Percentiles rank a stretch among this genome's conserved stretches.
These are phyloP conservation scores for Austroboletus novae-zelandiae DNA, from an alignment of 1,284 basidiomycete genomes.

Conservation along the genomic window DNA sequence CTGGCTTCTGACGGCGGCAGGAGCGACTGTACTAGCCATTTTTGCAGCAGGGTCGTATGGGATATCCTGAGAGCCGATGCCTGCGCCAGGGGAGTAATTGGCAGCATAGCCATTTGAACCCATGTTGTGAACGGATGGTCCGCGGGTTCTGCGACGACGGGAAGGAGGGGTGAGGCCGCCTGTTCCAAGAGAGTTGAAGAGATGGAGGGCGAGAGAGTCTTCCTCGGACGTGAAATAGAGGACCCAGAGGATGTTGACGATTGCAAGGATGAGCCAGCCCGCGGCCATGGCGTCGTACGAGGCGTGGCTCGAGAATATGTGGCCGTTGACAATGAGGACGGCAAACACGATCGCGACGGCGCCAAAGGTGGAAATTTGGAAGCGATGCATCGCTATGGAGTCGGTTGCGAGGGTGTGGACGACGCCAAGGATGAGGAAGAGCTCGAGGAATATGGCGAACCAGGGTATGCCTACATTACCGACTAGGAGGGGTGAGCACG, in stretches of 20 bases:
- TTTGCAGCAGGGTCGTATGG: constrained; percentile 59
- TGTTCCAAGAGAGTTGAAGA: constrained; percentile 86
- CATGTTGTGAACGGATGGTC: constrained; percentile 63
- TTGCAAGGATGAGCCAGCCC: constrained; percentile 90
- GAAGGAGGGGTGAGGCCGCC: constrained; percentile 82
- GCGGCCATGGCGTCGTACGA: constrained; percentile 81
- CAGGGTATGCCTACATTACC: constrained; percentile 68
- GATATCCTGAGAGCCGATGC: constrained; percentile 59
- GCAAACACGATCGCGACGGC: constrained; percentile 87
- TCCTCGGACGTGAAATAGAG: constrained; percentile 97
- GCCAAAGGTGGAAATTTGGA: constrained; percentile 87
- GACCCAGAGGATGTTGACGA: constrained; percentile 93
- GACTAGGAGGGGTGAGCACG: constrained; percentile 35
- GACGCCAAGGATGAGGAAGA: constrained; percentile 79
- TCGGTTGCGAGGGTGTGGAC: constrained; percentile 82
- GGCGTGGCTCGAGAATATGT: constrained; percentile 53
- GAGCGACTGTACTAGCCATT: constrained; percentile 39
- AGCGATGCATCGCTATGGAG: constrained; percentile 79
- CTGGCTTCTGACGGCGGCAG: constrained; percentile 53
- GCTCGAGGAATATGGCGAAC: constrained; percentile 91
- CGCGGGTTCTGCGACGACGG: constrained; percentile 62
- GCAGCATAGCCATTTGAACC: constrained; percentile 58
- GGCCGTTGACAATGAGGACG: constrained; percentile 71
- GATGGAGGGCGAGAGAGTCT: constrained; percentile 77
- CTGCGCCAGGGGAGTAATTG: constrained; percentile 60